A percentile compares a stretch with the other conserved stretches of the same genome.
Conservation (phyloP, 148 eudicot genomes). For the Pouteria glomerata region DNA sequence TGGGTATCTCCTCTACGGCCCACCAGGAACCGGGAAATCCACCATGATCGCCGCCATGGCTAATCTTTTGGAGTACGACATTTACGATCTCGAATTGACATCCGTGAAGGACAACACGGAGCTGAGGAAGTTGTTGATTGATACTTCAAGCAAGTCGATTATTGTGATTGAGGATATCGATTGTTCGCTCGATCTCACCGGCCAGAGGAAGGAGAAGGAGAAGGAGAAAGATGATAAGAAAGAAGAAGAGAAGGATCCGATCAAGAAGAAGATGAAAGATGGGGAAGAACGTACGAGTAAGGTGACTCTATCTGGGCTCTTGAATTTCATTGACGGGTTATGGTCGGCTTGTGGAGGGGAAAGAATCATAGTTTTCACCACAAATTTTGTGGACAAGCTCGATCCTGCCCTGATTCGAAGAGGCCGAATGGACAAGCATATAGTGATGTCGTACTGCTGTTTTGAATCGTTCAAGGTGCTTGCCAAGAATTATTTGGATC, state of each 20-base stretch:
- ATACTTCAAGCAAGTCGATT: background rate
- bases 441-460: slow-evolving; percentile 21
- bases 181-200: background rate
- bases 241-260: background rate
- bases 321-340: too few relatives aligned
- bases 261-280: background rate
- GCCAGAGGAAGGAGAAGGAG: background rate
- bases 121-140: background rate
- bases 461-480: slow-evolving; percentile 15
- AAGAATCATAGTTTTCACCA: too few relatives aligned
- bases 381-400: slow-evolving; percentile 9
- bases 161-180: too few relatives aligned
- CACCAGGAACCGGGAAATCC: too few relatives aligned
- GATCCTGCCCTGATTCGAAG: slow-evolving; percentile 26
- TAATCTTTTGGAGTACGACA: too few relatives aligned
- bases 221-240: too few relatives aligned
- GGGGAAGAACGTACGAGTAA: background rate
- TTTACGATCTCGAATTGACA: too few relatives aligned
- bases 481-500: background rate
- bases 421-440: slow-evolving; percentile 26
- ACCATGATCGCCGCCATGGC: background rate
- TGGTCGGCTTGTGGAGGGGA: too few relatives aligned
- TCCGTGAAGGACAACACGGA: background rate
- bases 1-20: too few relatives aligned
- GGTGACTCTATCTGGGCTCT: too few relatives aligned